Base-by-base conservation (phyloP, 805 yeast species). In the Wickerhamiella cacticola region DNA sequence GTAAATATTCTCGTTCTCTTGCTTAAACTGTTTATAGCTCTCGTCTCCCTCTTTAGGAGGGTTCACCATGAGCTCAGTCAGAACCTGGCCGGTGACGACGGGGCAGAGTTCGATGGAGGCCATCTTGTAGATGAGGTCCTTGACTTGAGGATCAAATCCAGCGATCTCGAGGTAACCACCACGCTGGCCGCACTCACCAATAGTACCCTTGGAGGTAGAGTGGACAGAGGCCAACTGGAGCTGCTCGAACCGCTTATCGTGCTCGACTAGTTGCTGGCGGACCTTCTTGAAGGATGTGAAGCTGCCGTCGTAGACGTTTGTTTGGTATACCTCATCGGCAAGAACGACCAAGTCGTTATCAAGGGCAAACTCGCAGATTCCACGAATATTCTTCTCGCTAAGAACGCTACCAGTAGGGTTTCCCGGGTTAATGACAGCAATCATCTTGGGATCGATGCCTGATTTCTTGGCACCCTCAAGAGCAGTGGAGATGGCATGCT, bases 141-240 rank as follows among this genome's bases (percentile, higher is more conserved):
- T 68, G 15, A 88, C 80, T 40, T 81, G 87, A 2, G 70, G 71
- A 12, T 73, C 68, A 66, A 92, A 83, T 1, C 96, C 96, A 9
- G 80, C 74, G 6, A 88, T 68, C 66, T 92, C 99, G 92, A 92
- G 83, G 70, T 88, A 92, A 5, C 99, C 99, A 58, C 97, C 99
- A 68, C 99, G 79, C 70, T 92, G 98, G 52, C 99, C 99, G 73
- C 99, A 92, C 68, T 92, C 99, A 53, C 98, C 99, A 53, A 86
- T 75, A 56, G 87, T 86, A 64, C 99, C 99, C 67, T 92, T 92
- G 10, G 97, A 89, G 38, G 95, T 86, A n/a, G 97, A 87, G 65
- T 92, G 97, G 56, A 92, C 69, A 1, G 97, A 88, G 2, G 94
- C 96, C 50, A 92, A 72, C 63, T 86, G 95, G 34, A 92, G 89